Evolutionary conservation across 1,139 yeast species (phyloP), one percentile per base, ranked within the genome.

Genomic region (Saccharomyces hybrid): DNA sequence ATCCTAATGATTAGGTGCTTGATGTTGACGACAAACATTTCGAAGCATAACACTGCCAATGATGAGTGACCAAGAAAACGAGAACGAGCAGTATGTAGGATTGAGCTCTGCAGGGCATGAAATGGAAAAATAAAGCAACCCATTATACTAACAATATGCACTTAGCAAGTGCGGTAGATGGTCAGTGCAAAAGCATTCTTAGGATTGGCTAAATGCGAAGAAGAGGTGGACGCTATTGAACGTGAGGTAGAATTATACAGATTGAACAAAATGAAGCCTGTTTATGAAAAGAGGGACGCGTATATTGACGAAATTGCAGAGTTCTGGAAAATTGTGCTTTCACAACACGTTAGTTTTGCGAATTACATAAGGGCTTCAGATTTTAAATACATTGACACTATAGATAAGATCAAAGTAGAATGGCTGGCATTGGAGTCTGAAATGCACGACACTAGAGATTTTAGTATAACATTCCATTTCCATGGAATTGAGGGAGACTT

Each of bases 261-360:
- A 54, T 70, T 84, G 51, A 72, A 73, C 53, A 72, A 75, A 47
- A 77, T 86, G 9, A 78, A 77, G 57, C 73, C 77, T 26, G 74
- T 84, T 14, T 85, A 79, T 65, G 67, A 63, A 8, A 70, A 75
- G 53, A 72, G 95, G 63, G 74, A 84, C 49, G 65, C 63, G 8
- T 72, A 78, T 27, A 72, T 82, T 26, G 56, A 62, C 8, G 65
- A 73, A 4, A 79, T 86, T 49, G 87, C 88, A 0, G 81, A 80
- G 59, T 85, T 86, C 66, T 86, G 95, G 95, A 84, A 83, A 67
- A 79, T 85, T 55, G 88, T 85, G 0, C 70, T 86, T 23, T 86
- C 89, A 0, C 88, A 85, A 65, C 86, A 85, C 66, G 85, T 84
- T 48, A 90, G 86, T 61, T 85, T 86, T 67, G 83, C 86, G 27